Evolutionary conservation across 495 filamentous ascomycete species (phyloP).

Genomic region (Talaromyces wortmannii): DNA sequence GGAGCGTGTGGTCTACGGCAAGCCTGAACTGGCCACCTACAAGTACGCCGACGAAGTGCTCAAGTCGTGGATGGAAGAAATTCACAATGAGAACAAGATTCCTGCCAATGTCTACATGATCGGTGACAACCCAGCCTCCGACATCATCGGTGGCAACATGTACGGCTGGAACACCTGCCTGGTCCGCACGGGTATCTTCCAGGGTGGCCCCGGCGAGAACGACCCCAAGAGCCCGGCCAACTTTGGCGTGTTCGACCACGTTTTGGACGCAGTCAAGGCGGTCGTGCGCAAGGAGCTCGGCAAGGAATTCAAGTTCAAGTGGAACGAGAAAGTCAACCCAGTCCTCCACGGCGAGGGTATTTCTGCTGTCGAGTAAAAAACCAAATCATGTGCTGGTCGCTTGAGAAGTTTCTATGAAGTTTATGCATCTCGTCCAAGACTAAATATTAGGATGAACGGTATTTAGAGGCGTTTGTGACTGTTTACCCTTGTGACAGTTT

Average conservation of each 20-base stretch:
- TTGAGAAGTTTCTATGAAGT: too few relatives aligned
- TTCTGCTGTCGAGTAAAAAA: conserved; percentile 47
- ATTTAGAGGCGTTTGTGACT: too few relatives aligned
- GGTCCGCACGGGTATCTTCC: conserved; percentile 55
- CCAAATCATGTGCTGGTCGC: not conserved
- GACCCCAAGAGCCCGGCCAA: conserved; percentile 50
- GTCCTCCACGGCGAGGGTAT: conserved; percentile 48
- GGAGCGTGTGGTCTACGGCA: conserved; percentile 79
- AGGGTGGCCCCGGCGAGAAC: conserved; percentile 45
- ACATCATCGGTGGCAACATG: conserved; percentile 75
- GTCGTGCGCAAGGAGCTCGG: conserved; percentile 50
- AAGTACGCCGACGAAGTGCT: conserved; percentile 76
- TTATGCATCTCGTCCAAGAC: not conserved
- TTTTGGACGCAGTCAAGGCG: conserved; percentile 47
- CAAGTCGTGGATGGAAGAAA: conserved; percentile 65
- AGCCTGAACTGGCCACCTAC: conserved; percentile 74
- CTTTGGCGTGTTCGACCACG: conserved; percentile 51
- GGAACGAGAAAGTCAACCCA: conserved; percentile 56
- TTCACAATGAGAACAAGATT: conserved; percentile 64
- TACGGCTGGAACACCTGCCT: conserved; percentile 78
- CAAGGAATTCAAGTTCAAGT: conserved; percentile 50
- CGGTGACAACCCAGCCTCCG: conserved; percentile 72
- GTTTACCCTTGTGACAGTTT: too few relatives aligned
- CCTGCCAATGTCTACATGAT: conserved; percentile 77
- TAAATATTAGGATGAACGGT: too few relatives aligned